Percentiles rank a stretch among this genome's conserved stretches.
phyloP scores from a whole-genome alignment of 2,329 filamentous ascomycete genomes.

The Colletotrichum spinosum region DNA sequence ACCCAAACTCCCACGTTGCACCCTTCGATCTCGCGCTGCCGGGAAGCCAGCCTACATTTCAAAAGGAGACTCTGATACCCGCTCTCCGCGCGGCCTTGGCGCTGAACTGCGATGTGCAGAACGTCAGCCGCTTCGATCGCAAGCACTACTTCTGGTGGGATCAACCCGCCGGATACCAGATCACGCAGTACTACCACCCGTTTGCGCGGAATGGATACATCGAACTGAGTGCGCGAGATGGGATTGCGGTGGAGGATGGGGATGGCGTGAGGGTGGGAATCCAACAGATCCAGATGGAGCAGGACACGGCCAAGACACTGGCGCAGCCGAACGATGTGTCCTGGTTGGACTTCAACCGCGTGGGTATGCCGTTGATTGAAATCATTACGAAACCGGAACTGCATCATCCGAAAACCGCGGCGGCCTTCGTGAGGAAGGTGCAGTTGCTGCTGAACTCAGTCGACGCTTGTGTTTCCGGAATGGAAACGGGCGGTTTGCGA shows the following conservation, averaged over 20 bases:
- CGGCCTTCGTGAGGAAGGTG: slow-evolving; percentile 88
- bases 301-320: slow-evolving; percentile 95
- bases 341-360: slow-evolving; percentile 93
- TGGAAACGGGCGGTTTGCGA: slow-evolving; percentile 91
- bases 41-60: slow-evolving; percentile 88
- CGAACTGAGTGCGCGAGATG: slow-evolving; percentile 79
- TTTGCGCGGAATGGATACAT: slow-evolving; percentile 78
- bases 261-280: slow-evolving; percentile 81
- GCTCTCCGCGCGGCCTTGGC: slow-evolving; percentile 91
- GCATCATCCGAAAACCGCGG: slow-evolving; percentile 87
- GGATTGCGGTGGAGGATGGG: slow-evolving; percentile 80
- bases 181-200: slow-evolving; percentile 92
- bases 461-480: slow-evolving; percentile 88
- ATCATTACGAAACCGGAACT: slow-evolving; percentile 94
- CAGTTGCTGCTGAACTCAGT: slow-evolving; percentile 83
- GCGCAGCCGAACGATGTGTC: slow-evolving; percentile 79
- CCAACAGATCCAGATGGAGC: slow-evolving; percentile 95
- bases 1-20: slow-evolving; percentile 87
- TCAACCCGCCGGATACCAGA: slow-evolving; percentile 95
- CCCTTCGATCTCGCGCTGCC: slow-evolving; percentile 91
- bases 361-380: slow-evolving; percentile 90
- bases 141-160: slow-evolving; percentile 99
- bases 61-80: slow-evolving; percentile 84
- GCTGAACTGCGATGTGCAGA: slow-evolving; percentile 82
- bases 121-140: slow-evolving; percentile 85